Evolutionary conservation across 1,284 basidiomycete species (phyloP), one percentile per base, ranked within the genome.

Genomic region (Inonotus obliquus): DNA sequence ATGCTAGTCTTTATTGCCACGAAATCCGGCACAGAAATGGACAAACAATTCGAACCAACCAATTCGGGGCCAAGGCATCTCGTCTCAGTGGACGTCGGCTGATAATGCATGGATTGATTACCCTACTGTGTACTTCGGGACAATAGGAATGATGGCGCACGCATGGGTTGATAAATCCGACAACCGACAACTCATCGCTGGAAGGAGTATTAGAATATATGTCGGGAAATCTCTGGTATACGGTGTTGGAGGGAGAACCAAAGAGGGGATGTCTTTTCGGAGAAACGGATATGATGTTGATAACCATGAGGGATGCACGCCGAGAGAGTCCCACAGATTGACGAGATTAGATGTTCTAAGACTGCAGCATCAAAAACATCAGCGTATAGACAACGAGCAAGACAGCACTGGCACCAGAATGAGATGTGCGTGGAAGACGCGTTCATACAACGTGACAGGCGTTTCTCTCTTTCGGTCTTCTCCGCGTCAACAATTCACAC

Each of bases 271-370:
- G 32, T 29, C 41, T 38, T 55, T 55, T 21, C 51, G 52, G 45
- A 47, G 23, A 60, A 60, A 60, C 51, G 19, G 41, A 44, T 21
- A 49, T 49, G 59, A 52, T 35, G 44, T 27, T 60, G 59, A 60
- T 60, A 60, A 55, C 52, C 52, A 55, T 39, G 59, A 54, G 59
- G 59, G 35, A 5, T 4, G n/a, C 19, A 44, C 4, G 6, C 7
- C 17, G 19, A 21, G 19, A 44, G 41, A 44, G 17, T 54, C 37
- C 53, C 53, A n/a, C 29, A 45, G 27, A 9, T 52, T 21, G 51
- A 52, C 45, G 23, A 54, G 59, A 60, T 60, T 48, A 54, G 59
- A 60, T 60, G 27, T 49, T 19, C 1, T 52, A 17, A 44, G 17
- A 11, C 32, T 32, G 41, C 17, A 14, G 41, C 17, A n/a, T 44